These are phyloP conservation scores for Coemansia interrupta DNA, from an alignment of 192 early-diverging fungal genomes.

Conservation along the genomic window DNA sequence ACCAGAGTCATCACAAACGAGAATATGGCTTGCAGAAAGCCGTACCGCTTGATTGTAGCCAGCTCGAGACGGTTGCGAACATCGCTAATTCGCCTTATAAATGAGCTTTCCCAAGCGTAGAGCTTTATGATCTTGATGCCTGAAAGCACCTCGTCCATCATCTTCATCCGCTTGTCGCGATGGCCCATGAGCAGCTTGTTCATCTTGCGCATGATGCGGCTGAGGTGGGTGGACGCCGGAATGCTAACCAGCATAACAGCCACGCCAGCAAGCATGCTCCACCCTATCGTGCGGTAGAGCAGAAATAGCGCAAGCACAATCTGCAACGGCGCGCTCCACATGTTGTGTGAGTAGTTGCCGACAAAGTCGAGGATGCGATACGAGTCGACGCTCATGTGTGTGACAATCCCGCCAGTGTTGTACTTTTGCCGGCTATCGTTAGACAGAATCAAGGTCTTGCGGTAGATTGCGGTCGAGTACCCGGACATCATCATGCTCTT, in stretches of 20 bases:
- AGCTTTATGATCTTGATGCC: slow-evolving; percentile 71
- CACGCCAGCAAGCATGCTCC: slow-evolving; percentile 83
- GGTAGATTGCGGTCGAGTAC: slow-evolving; percentile 83
- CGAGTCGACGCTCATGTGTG: slow-evolving; percentile 73
- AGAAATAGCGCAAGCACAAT: slow-evolving; percentile 75
- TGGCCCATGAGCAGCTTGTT: slow-evolving; percentile 82
- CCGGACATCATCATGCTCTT: slow-evolving; percentile 79
- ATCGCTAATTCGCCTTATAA: slow-evolving; percentile 42
- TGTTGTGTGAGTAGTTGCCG: slow-evolving; percentile 71
- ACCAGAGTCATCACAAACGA: slow-evolving; percentile 44
- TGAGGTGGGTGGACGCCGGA: slow-evolving; percentile 74
- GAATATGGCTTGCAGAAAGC: slow-evolving; percentile 31
- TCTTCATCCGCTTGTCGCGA: slow-evolving; percentile 64
- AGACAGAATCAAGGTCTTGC: slow-evolving; percentile 80
- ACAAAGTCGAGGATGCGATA: slow-evolving; percentile 66
- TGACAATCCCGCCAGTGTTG: slow-evolving; percentile 78
- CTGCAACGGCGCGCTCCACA: slow-evolving; percentile 82
- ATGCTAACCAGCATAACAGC: slow-evolving; percentile 79
- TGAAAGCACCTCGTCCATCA: slow-evolving; percentile 62
- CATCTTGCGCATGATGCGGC: slow-evolving; percentile 66
- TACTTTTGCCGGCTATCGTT: slow-evolving; percentile 79
- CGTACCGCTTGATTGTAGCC: slow-evolving; percentile 37
- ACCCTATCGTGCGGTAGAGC: slow-evolving; percentile 79
- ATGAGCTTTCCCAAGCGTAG: slow-evolving; percentile 64
- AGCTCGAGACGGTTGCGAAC: slow-evolving; percentile 40